These are phyloP conservation scores for Flaveria floridana DNA, from an alignment of 140 eudicot genomes.

Conservation along the genomic window DNA sequence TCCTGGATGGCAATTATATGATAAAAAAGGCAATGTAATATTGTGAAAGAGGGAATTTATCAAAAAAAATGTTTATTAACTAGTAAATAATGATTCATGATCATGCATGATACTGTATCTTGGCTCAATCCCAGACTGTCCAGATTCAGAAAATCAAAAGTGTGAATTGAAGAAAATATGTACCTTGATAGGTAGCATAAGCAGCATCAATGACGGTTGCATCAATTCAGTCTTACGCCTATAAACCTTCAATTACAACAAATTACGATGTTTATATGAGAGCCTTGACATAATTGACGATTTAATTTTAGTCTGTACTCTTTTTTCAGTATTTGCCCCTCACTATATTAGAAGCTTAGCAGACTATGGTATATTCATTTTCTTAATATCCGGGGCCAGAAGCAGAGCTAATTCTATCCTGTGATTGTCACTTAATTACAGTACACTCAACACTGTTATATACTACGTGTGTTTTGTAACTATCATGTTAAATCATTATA, in stretches of 20 bases:
- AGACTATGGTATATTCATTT: not conserved
- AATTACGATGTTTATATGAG: not conserved
- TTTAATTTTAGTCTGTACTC: not conserved
- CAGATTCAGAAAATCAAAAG: not conserved
- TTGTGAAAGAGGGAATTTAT: not conserved
- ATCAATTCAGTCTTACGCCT: conserved; percentile 29
- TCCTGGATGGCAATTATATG: conserved; percentile 11
- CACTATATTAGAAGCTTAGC: not conserved
- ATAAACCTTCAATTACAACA: conserved; percentile 34
- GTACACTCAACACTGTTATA: not conserved
- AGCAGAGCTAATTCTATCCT: not conserved
- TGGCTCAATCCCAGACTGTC: not conserved
- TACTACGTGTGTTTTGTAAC: not conserved
- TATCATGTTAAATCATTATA: not conserved
- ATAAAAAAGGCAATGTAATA: conserved; percentile 10
- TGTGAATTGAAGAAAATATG: conserved; percentile 9
- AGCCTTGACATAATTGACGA: not conserved
- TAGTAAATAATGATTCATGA: conserved; percentile 5
- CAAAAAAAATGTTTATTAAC: not conserved
- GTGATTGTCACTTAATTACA: not conserved
- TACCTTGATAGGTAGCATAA: conserved; percentile 56
- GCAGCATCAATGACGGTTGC: conserved; percentile 40
- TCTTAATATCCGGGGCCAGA: not conserved
- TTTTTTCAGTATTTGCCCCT: conserved; percentile 9
- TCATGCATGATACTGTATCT: not conserved